Evolutionary conservation across 75 land plant genomes (phyloP).

Genomic region (Azolla pinnata): DNA sequence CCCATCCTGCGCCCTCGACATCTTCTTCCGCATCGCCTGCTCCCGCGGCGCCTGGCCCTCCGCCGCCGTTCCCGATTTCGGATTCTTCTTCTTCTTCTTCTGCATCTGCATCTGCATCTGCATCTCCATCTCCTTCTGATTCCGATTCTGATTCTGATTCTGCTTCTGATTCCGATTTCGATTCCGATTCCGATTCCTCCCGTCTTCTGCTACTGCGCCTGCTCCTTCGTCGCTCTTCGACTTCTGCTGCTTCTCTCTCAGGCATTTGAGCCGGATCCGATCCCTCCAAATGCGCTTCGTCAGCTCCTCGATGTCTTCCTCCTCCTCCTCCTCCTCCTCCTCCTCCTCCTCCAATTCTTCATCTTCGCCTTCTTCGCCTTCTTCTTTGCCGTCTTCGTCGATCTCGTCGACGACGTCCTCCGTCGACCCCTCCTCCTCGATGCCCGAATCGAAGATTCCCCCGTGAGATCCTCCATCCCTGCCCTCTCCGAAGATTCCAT

Average conservation of each 20-base stretch:
- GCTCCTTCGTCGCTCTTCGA: conserved; percentile 15
- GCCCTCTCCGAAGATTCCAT: too few species aligned
- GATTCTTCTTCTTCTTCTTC: conserved; percentile 76
- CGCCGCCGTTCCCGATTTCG: too few species aligned
- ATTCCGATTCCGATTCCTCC: too few species aligned
- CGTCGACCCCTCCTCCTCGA: too few species aligned
- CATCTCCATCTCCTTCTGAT: conserved; percentile 61
- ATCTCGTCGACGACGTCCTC: too few species aligned
- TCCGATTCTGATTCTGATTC: conserved; percentile 50
- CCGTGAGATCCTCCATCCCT: too few species aligned
- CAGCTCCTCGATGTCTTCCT: conserved; percentile 37
- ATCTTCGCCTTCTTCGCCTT: too few species aligned
- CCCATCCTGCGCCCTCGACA: conserved; percentile 62
- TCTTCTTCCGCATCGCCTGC: conserved; percentile 64
- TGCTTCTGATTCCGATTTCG: conserved; percentile 1
- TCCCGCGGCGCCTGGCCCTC: too few species aligned
- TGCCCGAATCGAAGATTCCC: too few species aligned
- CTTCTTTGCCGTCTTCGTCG: too few species aligned
- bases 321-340: conserved; percentile 48
- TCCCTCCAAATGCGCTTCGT: conserved; percentile 38
- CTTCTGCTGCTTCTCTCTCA: conserved; percentile 28
- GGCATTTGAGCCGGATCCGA: conserved; percentile 27
- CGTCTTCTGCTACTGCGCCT: too few species aligned
- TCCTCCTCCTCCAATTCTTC: conserved; percentile 27
- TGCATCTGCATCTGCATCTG: conserved; percentile 58